Evolutionary conservation across 2,329 filamentous ascomycete genomes (phyloP), one percentile per base, ranked within the genome.

Genomic region (Claviceps fusiformis): DNA sequence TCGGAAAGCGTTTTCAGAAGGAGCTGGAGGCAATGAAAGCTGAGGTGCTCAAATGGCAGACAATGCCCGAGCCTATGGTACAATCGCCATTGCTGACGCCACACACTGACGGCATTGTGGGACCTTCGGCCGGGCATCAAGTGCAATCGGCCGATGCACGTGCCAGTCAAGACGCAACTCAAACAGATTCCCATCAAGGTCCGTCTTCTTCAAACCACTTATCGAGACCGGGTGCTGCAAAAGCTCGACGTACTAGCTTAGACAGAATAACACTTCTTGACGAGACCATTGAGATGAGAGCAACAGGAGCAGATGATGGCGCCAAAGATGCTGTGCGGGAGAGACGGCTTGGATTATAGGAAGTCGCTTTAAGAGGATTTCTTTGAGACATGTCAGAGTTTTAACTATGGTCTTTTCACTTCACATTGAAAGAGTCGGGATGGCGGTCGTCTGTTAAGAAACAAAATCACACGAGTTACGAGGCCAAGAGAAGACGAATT

Each of bases 1-100:
- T 97, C 67, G 93, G 95, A 54, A 95, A 88, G 64, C 83, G 91
- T 2, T 97, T 98, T 76, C 89, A 98, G 74, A 95, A 92, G 66
- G 93, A 98, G 69, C 77, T 98, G 13, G 91, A 98, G 67, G 80
- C 85, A 53, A 80, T 98, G 72, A 91, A 87, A 71, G 82, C 82
- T 55, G 93, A 98, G 65, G 90, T 98, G 9, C 80, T 85, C 49
- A 92, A 89, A 67, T 95, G 89, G 89, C 90, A 95, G 69, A 77
- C 74, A 58, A 78, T 72, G 37, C 76, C 80, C 1, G 79, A 82
- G 17, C 62, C 75, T 11, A 61, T 67, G 53, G 62, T 68, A 3
- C 69, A 67, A 24, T 71, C 70, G 2, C 69, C 70, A 11, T 57
- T 64, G 17, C 60, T 72, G 54, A 58, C 60, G 1, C 67, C 70